A percentile compares a stretch with the other conserved stretches of the same genome.
These are phyloP conservation scores for Colletotrichum salicis DNA, from an alignment of 2,329 filamentous ascomycete species.

Conservation along the genomic window DNA sequence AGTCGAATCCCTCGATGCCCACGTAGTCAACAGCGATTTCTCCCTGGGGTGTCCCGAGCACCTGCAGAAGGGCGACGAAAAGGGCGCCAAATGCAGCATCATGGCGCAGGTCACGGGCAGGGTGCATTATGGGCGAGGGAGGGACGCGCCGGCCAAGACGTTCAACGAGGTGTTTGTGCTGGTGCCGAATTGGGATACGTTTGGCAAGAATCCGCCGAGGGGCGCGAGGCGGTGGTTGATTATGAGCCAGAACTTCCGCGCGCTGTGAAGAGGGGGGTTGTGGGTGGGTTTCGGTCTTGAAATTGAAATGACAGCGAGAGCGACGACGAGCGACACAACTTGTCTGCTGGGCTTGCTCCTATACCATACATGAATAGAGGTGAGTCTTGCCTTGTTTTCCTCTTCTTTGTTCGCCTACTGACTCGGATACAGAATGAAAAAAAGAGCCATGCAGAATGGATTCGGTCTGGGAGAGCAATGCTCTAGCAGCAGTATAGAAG, in stretches of 20 bases:
- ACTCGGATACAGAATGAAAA: background rate
- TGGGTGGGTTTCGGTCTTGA: background rate
- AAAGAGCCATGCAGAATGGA: background rate
- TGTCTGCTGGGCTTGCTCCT: background rate
- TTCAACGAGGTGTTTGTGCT: conserved; percentile 87
- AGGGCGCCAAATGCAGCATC: conserved; percentile 72
- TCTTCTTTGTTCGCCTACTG: background rate
- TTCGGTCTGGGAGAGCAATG: background rate
- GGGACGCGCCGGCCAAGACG: conserved; percentile 70
- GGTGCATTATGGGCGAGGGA: conserved; percentile 74
- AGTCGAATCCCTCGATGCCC: conserved; percentile 79
- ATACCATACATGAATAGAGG: background rate
- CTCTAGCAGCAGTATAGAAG: too few relatives aligned
- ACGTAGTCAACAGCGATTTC: conserved; percentile 79
- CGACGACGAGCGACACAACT: background rate
- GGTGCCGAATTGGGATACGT: conserved; percentile 77
- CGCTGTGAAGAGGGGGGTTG: conserved; percentile 51
- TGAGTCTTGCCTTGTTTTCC: background rate
- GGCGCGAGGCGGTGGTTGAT: conserved; percentile 71
- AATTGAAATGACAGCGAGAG: background rate
- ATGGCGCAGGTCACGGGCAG: conserved; percentile 79
- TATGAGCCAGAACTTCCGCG: conserved; percentile 77
- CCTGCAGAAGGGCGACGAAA: conserved; percentile 53
- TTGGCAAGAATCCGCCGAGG: conserved; percentile 63
- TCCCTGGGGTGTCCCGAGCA: conserved; percentile 64